Conservation (phyloP, 208 protist genomes). For the Crithidia mellificae region DNA sequence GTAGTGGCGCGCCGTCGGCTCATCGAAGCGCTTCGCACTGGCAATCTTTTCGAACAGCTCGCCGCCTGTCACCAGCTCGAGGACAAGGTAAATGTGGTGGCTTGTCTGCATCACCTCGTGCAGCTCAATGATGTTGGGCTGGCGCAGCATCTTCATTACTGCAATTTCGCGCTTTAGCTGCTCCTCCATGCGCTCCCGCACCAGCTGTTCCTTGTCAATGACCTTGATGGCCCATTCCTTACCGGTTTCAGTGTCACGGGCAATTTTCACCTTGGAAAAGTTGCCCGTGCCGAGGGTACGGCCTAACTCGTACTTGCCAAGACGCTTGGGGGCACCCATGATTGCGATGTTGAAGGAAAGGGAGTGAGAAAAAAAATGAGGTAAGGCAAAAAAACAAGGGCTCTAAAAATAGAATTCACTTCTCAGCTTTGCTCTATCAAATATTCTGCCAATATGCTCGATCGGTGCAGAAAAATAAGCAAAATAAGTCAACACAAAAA, state of each 20-base stretch:
- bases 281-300: constrained; percentile 86
- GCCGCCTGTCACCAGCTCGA: constrained; percentile 91
- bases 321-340: constrained; percentile 58
- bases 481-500: too few relatives aligned
- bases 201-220: constrained; percentile 86
- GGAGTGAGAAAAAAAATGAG: not conserved
- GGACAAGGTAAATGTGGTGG: constrained; percentile 89
- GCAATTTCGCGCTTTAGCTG: constrained; percentile 91
- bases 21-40: constrained; percentile 72
- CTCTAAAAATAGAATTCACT: too few relatives aligned
- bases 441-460: too few relatives aligned
- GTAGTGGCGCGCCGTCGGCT: constrained; percentile 86
- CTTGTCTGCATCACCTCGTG: constrained; percentile 89
- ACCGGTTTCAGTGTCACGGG: constrained; percentile 62
- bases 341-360: constrained; percentile 1
- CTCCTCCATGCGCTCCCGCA: constrained; percentile 88
- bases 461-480: too few relatives aligned
- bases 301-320: constrained; percentile 90
- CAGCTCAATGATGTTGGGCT: constrained; percentile 86
- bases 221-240: constrained; percentile 89
- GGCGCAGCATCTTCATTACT: constrained; percentile 87
- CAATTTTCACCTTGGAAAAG: constrained; percentile 88
- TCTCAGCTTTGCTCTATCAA: too few relatives aligned
- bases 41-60: constrained; percentile 94
- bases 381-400: too few relatives aligned